Percentiles rank a stretch among this genome's conserved stretches.
phyloP scores from a whole-genome alignment of 2,329 filamentous ascomycete genomes.

The Trichoderma asperellum region DNA sequence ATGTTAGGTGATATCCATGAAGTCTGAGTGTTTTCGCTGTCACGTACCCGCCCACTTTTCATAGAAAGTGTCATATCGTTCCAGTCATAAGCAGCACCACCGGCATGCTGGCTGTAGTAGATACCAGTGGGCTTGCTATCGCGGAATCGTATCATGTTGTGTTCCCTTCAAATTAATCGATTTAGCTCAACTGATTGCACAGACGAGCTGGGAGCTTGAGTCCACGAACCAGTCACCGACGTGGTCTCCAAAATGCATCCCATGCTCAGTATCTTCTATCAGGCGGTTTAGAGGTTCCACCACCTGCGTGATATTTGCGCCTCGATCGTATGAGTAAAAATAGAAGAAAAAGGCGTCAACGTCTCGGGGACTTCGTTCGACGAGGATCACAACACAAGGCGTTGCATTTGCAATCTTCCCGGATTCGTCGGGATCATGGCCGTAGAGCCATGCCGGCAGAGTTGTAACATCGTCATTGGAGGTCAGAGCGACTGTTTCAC shows the following conservation, averaged over 20 bases:
- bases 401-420: conserved; percentile 11
- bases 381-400: conserved; percentile 3
- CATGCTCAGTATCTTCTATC: conserved; percentile 15
- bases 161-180: not conserved
- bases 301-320: conserved; percentile 17
- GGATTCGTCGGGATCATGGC: not conserved
- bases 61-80: not conserved
- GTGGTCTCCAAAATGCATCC: conserved; percentile 16
- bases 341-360: conserved; percentile 18
- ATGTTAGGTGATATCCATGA: not conserved
- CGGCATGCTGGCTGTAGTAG: conserved; percentile 13
- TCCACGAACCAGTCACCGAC: conserved; percentile 1
- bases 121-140: conserved; percentile 5
- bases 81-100: conserved; percentile 9
- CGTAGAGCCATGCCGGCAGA: conserved; percentile 5
- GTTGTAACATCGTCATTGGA: conserved; percentile 5
- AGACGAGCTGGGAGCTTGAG: not conserved
- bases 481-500: not conserved
- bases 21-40: not conserved
- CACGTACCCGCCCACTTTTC: not conserved
- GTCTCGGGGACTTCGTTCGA: not conserved
- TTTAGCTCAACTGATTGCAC: not conserved
- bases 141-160: conserved; percentile 13
- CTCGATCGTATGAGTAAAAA: conserved; percentile 17
- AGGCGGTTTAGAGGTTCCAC: conserved; percentile 16